Evolutionary conservation across 2,329 filamentous ascomycete species (phyloP).

Genomic region (Bipolaris oryzae): DNA sequence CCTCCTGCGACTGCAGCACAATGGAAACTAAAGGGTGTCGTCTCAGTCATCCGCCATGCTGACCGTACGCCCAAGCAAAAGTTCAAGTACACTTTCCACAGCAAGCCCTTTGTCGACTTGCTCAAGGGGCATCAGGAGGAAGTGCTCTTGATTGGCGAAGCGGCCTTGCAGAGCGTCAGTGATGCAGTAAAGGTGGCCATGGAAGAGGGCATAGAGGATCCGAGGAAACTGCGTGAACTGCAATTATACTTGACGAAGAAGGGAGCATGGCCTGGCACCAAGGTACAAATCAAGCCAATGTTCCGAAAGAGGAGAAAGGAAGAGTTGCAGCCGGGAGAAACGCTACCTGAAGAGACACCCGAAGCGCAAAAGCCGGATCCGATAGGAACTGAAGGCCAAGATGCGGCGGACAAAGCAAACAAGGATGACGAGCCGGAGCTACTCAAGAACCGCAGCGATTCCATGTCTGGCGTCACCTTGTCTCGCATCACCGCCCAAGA

Average conservation of each 20-base stretch:
- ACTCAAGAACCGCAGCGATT: slow-evolving; percentile 66
- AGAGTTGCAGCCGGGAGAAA: slow-evolving; percentile 52
- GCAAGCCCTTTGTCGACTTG: slow-evolving; percentile 91
- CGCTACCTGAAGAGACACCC: slow-evolving; percentile 37
- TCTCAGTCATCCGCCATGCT: slow-evolving; percentile 93
- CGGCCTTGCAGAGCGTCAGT: slow-evolving; percentile 85
- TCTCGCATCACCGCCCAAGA: slow-evolving; percentile 93
- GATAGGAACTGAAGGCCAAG: slow-evolving; percentile 24
- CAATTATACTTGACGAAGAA: slow-evolving; percentile 91
- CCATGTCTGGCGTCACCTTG: slow-evolving; percentile 86
- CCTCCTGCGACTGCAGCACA: slow-evolving; percentile 77
- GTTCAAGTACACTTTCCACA: slow-evolving; percentile 99
- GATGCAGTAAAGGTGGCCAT: slow-evolving; percentile 84
- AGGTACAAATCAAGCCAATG: slow-evolving; percentile 99
- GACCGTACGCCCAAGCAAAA: slow-evolving; percentile 98
- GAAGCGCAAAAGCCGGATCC: slow-evolving; percentile 31
- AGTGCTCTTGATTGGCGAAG: slow-evolving; percentile 89
- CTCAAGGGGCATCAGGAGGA: slow-evolving; percentile 96
- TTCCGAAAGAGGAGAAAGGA: slow-evolving; percentile 85
- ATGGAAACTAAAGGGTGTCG: slow-evolving; percentile 98
- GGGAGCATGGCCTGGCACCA: slow-evolving; percentile 91
- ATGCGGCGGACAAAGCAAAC: slow-evolving; percentile 27
- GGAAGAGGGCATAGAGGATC: slow-evolving; percentile 80
- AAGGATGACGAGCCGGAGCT: slow-evolving; percentile 24
- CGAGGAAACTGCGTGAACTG: slow-evolving; percentile 81